A percentile compares a stretch with the other conserved stretches of the same genome.
Evolutionary conservation across 768 basidiomycete genomes (phyloP).

Genomic region (Pulveroboletus sp.): DNA sequence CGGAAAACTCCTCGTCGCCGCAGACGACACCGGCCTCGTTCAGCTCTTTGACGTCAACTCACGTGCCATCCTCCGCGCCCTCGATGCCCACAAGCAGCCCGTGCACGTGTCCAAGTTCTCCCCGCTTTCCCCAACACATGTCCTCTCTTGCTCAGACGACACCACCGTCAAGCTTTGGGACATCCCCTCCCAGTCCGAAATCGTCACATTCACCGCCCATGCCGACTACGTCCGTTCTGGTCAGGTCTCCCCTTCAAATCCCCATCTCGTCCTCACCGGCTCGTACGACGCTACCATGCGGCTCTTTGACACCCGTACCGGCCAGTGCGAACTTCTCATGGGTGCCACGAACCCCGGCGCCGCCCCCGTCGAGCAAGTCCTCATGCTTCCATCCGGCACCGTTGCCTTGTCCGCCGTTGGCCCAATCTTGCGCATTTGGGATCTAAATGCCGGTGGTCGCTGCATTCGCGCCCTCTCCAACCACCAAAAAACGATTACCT

Average conservation of each 20-base stretch:
- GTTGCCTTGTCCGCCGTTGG: slow-evolving; percentile 85
- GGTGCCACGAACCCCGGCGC: slow-evolving; percentile 34
- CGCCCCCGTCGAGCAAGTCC: slow-evolving; percentile 84
- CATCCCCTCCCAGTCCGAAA: slow-evolving; percentile 80
- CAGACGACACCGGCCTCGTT: slow-evolving; percentile 90
- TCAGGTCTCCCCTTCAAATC: slow-evolving; percentile 78
- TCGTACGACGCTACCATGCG: slow-evolving; percentile 93
- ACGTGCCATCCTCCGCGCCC: slow-evolving; percentile 87
- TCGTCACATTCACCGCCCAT: slow-evolving; percentile 80
- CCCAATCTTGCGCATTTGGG: slow-evolving; percentile 93
- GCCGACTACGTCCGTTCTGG: slow-evolving; percentile 97
- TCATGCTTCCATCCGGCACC: slow-evolving; percentile 90
- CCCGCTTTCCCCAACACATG: slow-evolving; percentile 69
- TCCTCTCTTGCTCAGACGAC: slow-evolving; percentile 95
- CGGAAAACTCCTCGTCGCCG: slow-evolving; percentile 93
- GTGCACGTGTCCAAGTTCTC: slow-evolving; percentile 96
- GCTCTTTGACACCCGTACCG: slow-evolving; percentile 83
- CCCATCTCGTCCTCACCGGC: slow-evolving; percentile 84
- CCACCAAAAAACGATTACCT: slow-evolving; percentile 97
- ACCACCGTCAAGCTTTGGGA: slow-evolving; percentile 94
- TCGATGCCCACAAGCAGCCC: slow-evolving; percentile 94
- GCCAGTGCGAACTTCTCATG: slow-evolving; percentile 83
- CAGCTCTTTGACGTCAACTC: slow-evolving; percentile 93
- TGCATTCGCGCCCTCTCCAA: slow-evolving; percentile 92
- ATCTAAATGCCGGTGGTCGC: slow-evolving; percentile 85